Evolutionary conservation across 345 rosid species (phyloP).

Genomic region (Moricandia arvensis): DNA sequence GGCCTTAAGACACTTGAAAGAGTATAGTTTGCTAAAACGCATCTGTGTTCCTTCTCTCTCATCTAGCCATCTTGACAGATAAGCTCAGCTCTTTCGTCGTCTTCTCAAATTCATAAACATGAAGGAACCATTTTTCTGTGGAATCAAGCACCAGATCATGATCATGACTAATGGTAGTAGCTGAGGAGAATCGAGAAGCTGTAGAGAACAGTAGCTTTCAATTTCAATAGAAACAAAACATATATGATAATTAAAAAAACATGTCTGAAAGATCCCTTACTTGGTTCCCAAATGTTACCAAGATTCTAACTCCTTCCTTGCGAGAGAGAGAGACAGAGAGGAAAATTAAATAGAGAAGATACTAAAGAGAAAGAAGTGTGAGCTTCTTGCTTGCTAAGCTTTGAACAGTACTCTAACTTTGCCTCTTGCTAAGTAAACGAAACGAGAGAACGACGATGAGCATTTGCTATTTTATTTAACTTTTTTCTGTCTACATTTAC

Average conservation of each 20-base stretch:
- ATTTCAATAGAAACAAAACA: not conserved
- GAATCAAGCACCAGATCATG: conserved; percentile 12
- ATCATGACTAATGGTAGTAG: conserved; percentile 15
- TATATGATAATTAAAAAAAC: not conserved
- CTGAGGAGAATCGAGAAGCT: conserved; percentile 16
- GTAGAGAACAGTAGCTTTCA: conserved; percentile 25
- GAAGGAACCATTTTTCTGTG: not conserved
- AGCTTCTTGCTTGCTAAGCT: not conserved
- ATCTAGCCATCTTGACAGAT: conserved; percentile 33
- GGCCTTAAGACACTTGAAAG: conserved; percentile 61
- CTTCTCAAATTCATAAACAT: not conserved
- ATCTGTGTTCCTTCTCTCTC: conserved; percentile 40
- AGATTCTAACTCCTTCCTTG: conserved; percentile 9
- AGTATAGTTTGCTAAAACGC: conserved; percentile 54
- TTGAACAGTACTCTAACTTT: conserved; percentile 17
- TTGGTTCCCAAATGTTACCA: conserved; percentile 19
- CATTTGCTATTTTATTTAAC: not conserved
- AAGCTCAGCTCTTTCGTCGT: not conserved
- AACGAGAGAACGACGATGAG: conserved; percentile 17
- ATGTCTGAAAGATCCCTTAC: conserved; percentile 19
- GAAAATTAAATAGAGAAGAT: not conserved
- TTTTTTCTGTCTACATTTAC: conserved; percentile 2
- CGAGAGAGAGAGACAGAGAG: too few species aligned
- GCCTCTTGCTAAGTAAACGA: conserved; percentile 33
- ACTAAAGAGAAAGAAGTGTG: conserved; percentile 17